Evolutionary conservation across 2,329 filamentous ascomycete genomes (phyloP).

Genomic region (Botryotinia narcissicola): DNA sequence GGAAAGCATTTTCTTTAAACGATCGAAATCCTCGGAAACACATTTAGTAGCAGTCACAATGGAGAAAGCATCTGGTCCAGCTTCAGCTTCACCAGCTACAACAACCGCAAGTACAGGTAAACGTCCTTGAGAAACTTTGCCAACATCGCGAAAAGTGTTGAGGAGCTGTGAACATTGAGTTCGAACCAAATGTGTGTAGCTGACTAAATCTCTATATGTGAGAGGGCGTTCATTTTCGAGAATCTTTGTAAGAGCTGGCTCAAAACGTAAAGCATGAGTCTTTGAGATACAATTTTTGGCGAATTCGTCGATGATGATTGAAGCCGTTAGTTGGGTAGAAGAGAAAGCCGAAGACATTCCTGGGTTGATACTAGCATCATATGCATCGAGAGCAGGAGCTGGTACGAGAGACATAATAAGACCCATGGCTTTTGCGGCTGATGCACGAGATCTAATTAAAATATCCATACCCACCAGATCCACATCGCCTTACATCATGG

Average conservation of each 20-base stretch:
- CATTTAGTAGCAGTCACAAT: conserved; percentile 85
- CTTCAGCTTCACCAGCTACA: conserved; percentile 88
- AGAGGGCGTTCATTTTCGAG: conserved; percentile 78
- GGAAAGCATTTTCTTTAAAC: conserved; percentile 82
- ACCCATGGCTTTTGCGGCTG: conserved; percentile 81
- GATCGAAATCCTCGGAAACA: conserved; percentile 79
- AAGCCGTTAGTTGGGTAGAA: conserved; percentile 80
- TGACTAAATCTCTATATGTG: conserved; percentile 87
- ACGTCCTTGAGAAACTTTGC: conserved; percentile 71
- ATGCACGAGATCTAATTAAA: conserved; percentile 85
- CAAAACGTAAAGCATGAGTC: conserved; percentile 57
- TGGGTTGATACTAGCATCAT: conserved; percentile 62
- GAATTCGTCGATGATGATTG: conserved; percentile 85
- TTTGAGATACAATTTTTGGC: conserved; percentile 57
- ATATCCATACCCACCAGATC: conserved; percentile 89
- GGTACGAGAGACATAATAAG: conserved; percentile 77
- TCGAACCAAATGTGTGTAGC: conserved; percentile 82
- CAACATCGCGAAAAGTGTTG: conserved; percentile 87
- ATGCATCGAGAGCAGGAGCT: conserved; percentile 57
- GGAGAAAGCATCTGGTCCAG: conserved; percentile 90
- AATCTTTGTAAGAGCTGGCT: conserved; percentile 66
- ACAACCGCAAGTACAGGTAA: conserved; percentile 83
- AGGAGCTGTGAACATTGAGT: conserved; percentile 89
- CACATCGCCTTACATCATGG: conserved; percentile 96
- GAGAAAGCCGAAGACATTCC: conserved; percentile 72